Conservation (phyloP, 345 rosid species). For the Sisymbrium irio region DNA sequence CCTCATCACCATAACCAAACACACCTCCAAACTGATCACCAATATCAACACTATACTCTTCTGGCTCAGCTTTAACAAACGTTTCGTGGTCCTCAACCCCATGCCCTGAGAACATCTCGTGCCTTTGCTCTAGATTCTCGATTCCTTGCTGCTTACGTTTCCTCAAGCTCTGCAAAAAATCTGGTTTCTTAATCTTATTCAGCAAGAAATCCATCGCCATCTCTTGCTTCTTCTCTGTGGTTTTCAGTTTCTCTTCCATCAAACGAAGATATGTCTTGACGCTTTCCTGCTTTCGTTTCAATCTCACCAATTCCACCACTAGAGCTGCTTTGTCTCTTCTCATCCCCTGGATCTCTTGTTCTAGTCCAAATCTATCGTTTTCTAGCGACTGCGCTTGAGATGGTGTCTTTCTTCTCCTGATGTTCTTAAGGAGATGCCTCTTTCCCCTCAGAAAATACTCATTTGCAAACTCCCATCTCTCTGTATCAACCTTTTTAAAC, state of each 20-base stretch:
- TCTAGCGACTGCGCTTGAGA: slow-evolving; percentile 33
- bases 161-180: slow-evolving; percentile 41
- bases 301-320: slow-evolving; percentile 50
- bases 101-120: slow-evolving; percentile 14
- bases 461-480: slow-evolving; percentile 83
- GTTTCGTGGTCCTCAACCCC: slow-evolving; percentile 8
- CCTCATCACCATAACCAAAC: slow-evolving; percentile 25
- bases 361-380: slow-evolving; percentile 43
- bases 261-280: slow-evolving; percentile 44
- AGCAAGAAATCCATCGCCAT: slow-evolving; percentile 64
- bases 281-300: slow-evolving; percentile 52
- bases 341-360: slow-evolving; percentile 46
- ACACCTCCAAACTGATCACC: slow-evolving; percentile 35
- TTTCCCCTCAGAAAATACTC: slow-evolving; percentile 65
- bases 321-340: slow-evolving; percentile 52
- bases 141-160: slow-evolving; percentile 46
- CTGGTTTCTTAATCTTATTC: slow-evolving; percentile 49
- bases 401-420: slow-evolving; percentile 48
- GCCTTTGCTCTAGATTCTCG: slow-evolving; percentile 27
- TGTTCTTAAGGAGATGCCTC: slow-evolving; percentile 54
- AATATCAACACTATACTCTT: slow-evolving; percentile 35
- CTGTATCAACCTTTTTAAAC: slow-evolving; percentile 85
- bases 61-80: slow-evolving; percentile 48
- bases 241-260: slow-evolving; percentile 51
- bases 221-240: slow-evolving; percentile 51